phyloP scores from a whole-genome alignment of 805 yeast species.

The Zygosaccharomyces siamensis region DNA sequence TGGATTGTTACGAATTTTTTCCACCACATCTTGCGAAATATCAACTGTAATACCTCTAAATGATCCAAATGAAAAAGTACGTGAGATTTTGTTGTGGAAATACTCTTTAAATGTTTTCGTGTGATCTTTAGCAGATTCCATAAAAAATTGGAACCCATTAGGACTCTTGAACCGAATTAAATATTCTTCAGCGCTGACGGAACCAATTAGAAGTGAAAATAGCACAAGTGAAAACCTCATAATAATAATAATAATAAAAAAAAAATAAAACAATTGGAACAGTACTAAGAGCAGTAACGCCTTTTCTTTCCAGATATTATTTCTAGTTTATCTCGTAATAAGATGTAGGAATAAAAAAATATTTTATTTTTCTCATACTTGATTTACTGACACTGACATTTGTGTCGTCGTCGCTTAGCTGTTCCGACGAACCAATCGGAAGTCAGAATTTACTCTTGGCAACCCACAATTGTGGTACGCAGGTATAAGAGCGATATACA shows the following conservation, averaged over 20 bases:
- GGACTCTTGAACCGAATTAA: constrained; percentile 50
- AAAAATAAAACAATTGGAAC: too few species aligned
- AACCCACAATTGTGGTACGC: constrained; percentile 8
- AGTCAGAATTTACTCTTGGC: neutral
- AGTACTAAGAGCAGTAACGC: too few species aligned
- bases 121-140: constrained; percentile 40
- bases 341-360: too few species aligned
- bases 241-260: neutral
- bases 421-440: constrained; percentile 6
- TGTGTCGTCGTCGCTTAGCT: constrained; percentile 3
- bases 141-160: constrained; percentile 45
- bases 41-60: constrained; percentile 68
- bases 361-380: neutral
- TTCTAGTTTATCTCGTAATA: neutral
- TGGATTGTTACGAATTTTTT: constrained; percentile 51
- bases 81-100: constrained; percentile 43
- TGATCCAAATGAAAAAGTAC: constrained; percentile 59
- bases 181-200: constrained; percentile 33
- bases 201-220: constrained; percentile 3
- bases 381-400: constrained; percentile 12
- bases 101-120: constrained; percentile 37
- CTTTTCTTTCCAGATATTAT: neutral
- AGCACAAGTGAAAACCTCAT: constrained; percentile 1
- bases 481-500: neutral
- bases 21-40: constrained; percentile 45